Evolutionary conservation across 176 grass and related monocot genomes (phyloP).

Genomic region (Eleusine indica): DNA sequence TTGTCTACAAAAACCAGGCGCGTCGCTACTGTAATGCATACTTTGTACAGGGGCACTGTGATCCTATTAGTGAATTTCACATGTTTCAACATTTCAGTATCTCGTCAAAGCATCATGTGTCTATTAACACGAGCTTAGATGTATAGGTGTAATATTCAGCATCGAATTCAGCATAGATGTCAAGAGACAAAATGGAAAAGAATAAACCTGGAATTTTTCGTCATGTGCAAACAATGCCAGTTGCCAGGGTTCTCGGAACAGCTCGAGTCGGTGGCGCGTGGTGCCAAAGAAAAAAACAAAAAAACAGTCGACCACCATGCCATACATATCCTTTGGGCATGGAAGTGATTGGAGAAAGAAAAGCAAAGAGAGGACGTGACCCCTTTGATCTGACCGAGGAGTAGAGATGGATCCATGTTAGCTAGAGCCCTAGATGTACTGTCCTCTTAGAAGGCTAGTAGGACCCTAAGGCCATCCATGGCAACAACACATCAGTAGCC

Average conservation of each 20-base stretch:
- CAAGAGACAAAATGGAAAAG: background rate
- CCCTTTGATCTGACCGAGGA: constrained; percentile 7
- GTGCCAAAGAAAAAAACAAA: background rate
- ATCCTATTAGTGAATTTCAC: no score
- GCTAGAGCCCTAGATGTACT: background rate
- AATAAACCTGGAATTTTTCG: background rate
- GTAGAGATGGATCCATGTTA: constrained; percentile 18
- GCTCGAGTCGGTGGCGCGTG: background rate
- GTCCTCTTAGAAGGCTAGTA: background rate
- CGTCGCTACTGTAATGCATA: no score
- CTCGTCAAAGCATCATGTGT: no score
- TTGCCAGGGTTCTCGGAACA: background rate
- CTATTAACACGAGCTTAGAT: no score
- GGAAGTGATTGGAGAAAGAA: constrained; percentile 42
- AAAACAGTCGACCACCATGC: background rate
- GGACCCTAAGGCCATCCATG: constrained; percentile 34
- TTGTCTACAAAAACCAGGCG: no score
- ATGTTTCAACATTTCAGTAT: no score
- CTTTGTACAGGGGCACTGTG: no score
- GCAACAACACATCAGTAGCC: background rate
- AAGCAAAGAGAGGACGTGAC: constrained; percentile 43
- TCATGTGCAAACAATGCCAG: background rate
- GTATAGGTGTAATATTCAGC: no score
- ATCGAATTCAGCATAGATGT: no score
- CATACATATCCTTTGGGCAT: constrained; percentile 23